Conservation (phyloP, 495 filamentous ascomycete species). For the Lindgomyces ingoldianus region DNA sequence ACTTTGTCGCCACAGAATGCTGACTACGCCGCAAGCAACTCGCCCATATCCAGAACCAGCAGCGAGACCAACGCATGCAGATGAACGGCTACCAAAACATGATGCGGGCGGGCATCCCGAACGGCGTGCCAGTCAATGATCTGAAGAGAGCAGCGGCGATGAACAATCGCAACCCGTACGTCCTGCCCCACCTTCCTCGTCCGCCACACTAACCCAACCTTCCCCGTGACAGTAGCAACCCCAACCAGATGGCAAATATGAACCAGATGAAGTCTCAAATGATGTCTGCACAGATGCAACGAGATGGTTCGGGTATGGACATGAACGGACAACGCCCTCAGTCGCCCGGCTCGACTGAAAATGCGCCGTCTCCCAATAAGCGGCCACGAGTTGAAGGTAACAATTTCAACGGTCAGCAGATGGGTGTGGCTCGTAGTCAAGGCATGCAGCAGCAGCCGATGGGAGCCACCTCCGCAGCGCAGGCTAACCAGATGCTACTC, state of each 20-base stretch:
- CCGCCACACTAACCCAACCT: conserved; percentile 40
- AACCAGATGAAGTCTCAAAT: conserved; percentile 66
- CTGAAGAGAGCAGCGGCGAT: conserved; percentile 74
- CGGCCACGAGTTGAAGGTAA: conserved; percentile 80
- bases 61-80: conserved; percentile 66
- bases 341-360: conserved; percentile 79
- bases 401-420: conserved; percentile 62
- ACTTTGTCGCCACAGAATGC: neutral
- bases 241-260: conserved; percentile 56
- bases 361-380: conserved; percentile 85
- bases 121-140: conserved; percentile 56
- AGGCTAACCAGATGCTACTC: conserved; percentile 60
- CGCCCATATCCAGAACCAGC: conserved; percentile 54
- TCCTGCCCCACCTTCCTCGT: neutral
- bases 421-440: conserved; percentile 2
- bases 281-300: conserved; percentile 73
- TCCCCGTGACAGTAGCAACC: conserved; percentile 55
- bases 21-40: conserved; percentile 56
- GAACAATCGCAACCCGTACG: conserved; percentile 74
- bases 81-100: conserved; percentile 64
- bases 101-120: conserved; percentile 55
- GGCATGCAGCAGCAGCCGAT: conserved; percentile 50
- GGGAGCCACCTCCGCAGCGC: conserved; percentile 6
- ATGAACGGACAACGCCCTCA: conserved; percentile 77
- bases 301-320: conserved; percentile 83